phyloP scores from a whole-genome alignment of 257 asterid species.

The Nicotiana sylvestris region DNA sequence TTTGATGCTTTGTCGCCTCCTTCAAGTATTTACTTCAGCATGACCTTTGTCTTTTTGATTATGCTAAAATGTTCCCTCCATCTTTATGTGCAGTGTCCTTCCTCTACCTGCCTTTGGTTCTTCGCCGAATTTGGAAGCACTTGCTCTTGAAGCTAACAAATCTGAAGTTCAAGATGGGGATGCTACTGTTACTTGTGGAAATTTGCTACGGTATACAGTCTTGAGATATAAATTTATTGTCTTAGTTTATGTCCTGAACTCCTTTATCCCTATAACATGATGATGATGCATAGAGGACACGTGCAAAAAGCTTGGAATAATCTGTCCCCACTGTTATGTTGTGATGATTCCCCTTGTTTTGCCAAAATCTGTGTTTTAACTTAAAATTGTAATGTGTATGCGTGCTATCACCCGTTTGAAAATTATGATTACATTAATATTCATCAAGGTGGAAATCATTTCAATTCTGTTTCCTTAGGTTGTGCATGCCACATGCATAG shows the following conservation, averaged over 20 bases:
- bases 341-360: not conserved
- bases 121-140: slow-evolving; percentile 97
- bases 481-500: not conserved
- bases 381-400: not conserved
- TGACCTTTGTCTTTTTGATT: not conserved
- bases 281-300: not conserved
- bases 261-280: not conserved
- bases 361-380: not conserved
- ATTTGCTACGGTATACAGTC: slow-evolving; percentile 50
- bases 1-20: not conserved
- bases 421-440: not conserved
- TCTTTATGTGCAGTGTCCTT: slow-evolving; percentile 51
- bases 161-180: slow-evolving; percentile 61
- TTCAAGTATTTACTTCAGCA: not conserved
- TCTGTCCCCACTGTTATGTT: not conserved
- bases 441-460: not conserved
- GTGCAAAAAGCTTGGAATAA: not conserved
- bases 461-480: not conserved
- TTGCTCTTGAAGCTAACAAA: slow-evolving; percentile 71
- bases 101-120: slow-evolving; percentile 99
- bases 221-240: slow-evolving; percentile 17
- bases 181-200: slow-evolving; percentile 34
- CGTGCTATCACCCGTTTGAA: not conserved
- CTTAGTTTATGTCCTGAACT: not conserved
- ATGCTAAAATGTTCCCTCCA: slow-evolving; percentile 16